These are phyloP conservation scores for Actinomortierella wolfii DNA, from an alignment of 371 early-diverging fungal species.

Conservation along the genomic window DNA sequence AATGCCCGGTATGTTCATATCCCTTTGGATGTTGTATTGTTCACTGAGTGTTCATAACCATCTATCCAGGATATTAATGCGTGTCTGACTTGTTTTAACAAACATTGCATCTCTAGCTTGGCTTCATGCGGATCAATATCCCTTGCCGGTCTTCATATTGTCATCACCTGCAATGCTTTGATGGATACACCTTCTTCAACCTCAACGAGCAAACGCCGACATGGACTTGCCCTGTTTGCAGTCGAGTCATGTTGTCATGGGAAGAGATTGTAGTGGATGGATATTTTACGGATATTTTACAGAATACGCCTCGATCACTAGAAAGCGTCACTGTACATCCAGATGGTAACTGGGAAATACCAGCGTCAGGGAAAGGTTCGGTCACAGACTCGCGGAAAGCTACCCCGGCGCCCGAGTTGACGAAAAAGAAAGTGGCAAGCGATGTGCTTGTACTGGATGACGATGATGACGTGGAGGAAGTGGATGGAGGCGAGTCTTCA, in stretches of 20 bases:
- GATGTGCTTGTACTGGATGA: constrained; percentile 31
- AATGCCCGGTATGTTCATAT: constrained; percentile 58
- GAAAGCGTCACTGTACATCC: constrained; percentile 67
- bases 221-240: constrained; percentile 80
- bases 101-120: constrained; percentile 57
- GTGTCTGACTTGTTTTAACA: constrained; percentile 27
- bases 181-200: constrained; percentile 64
- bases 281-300: constrained; percentile 69
- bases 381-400: constrained; percentile 4
- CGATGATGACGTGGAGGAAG: constrained; percentile 19
- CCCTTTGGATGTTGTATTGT: not conserved
- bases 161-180: constrained; percentile 80
- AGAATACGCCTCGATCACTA: constrained; percentile 49
- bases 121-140: constrained; percentile 61
- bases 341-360: constrained; percentile 59
- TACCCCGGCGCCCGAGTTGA: constrained; percentile 7
- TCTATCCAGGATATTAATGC: constrained; percentile 8
- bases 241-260: constrained; percentile 56
- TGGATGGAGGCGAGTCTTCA: not conserved
- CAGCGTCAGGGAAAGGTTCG: constrained; percentile 8
- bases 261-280: constrained; percentile 69
- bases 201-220: constrained; percentile 75
- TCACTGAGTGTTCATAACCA: constrained; percentile 7
- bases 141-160: constrained; percentile 69
- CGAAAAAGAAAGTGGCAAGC: constrained; percentile 17